Percentiles rank a stretch among this genome's conserved stretches.
Evolutionary conservation across 1,139 yeast genomes (phyloP).

Genomic region (Pichia sp.): DNA sequence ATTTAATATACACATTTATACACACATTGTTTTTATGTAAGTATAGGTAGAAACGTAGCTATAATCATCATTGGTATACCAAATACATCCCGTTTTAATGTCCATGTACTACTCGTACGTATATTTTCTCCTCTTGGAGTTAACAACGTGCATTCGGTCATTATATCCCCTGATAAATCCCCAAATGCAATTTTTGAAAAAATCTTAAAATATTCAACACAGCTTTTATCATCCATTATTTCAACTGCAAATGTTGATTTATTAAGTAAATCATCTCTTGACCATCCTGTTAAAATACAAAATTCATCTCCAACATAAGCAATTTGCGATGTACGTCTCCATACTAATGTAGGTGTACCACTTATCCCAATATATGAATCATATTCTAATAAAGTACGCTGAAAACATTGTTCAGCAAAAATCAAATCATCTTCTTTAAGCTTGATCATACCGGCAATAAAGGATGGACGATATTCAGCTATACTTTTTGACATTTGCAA

Average conservation of each 20-base stretch:
- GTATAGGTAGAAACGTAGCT: conserved; percentile 82
- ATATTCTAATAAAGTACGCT: conserved; percentile 81
- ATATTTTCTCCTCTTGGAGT: conserved; percentile 44
- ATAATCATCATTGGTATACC: conserved; percentile 85
- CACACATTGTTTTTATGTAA: conserved; percentile 25
- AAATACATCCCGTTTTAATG: conserved; percentile 61
- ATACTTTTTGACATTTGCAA: conserved; percentile 82
- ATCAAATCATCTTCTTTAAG: conserved; percentile 85
- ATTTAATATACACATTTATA: background rate
- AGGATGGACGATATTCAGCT: conserved; percentile 86
- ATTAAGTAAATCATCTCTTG: conserved; percentile 56
- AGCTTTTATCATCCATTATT: conserved; percentile 80
- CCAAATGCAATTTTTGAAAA: conserved; percentile 87
- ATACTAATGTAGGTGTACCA: conserved; percentile 91
- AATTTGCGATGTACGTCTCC: conserved; percentile 94
- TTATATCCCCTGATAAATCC: conserved; percentile 84
- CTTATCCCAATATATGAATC: conserved; percentile 76
- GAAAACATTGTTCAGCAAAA: conserved; percentile 95
- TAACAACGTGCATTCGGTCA: conserved; percentile 74
- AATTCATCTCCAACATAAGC: conserved; percentile 93
- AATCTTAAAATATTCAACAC: conserved; percentile 78
- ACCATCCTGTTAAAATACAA: conserved; percentile 87
- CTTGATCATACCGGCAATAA: conserved; percentile 86
- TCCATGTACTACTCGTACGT: conserved; percentile 82
- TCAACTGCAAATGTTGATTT: conserved; percentile 78